Evolutionary conservation across 2,329 filamentous ascomycete species (phyloP).

Genomic region (Colletotrichum kahawae): DNA sequence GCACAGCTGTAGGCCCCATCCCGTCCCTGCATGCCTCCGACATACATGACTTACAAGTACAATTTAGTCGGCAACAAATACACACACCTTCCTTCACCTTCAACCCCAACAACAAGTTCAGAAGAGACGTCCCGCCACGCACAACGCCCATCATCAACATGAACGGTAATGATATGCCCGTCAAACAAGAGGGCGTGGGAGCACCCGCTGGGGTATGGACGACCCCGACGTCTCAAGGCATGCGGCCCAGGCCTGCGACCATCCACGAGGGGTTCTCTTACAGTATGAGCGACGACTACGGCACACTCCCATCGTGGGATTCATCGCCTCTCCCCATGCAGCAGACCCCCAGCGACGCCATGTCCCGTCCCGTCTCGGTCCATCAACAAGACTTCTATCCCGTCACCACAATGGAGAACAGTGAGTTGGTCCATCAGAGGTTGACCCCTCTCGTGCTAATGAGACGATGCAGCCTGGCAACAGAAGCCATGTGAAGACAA

Average conservation of each 20-base stretch:
- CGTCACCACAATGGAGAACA: conserved; percentile 51
- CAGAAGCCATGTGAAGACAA: conserved; percentile 63
- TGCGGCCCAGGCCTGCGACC: conserved; percentile 60
- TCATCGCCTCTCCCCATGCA: conserved; percentile 58
- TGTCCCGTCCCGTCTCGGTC: conserved; percentile 60
- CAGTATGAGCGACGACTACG: conserved; percentile 59
- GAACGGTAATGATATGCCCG: conserved; percentile 55
- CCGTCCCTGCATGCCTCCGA: conserved; percentile 22
- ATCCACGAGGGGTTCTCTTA: conserved; percentile 68
- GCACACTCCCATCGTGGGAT: conserved; percentile 61
- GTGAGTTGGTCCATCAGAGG: conserved; percentile 40
- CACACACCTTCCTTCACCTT: conserved; percentile 56
- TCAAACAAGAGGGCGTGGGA: conserved; percentile 52
- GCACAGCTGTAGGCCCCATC: conserved; percentile 54
- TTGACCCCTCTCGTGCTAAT: conserved; percentile 4
- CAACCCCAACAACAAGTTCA: conserved; percentile 51
- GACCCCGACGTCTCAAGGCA: conserved; percentile 55
- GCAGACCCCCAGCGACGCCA: conserved; percentile 53
- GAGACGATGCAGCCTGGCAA: conserved; percentile 40
- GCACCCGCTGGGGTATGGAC: conserved; percentile 57
- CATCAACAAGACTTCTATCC: conserved; percentile 62
- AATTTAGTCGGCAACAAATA: conserved; percentile 50
- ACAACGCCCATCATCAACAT: conserved; percentile 52
- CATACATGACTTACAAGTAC: conserved; percentile 40
- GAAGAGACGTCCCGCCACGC: conserved; percentile 48